Base-by-base conservation (phyloP, 768 basidiomycete species). In the Sporobolomyces phaffii region DNA sequence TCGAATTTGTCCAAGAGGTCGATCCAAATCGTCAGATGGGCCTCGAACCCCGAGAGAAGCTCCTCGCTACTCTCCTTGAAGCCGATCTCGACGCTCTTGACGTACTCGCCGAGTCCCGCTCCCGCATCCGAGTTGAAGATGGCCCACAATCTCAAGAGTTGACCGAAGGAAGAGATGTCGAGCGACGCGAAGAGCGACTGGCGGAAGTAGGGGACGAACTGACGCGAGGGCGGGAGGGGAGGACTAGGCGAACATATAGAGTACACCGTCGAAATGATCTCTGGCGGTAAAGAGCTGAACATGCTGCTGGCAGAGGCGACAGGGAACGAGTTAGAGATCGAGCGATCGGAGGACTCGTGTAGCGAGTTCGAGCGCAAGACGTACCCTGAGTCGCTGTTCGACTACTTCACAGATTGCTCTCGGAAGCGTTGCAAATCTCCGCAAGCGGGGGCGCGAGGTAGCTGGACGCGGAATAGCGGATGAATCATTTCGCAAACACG, bases 201-300 rank as follows among this genome's bases (percentile, higher is more conserved):
- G 28, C 68, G 63, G 24, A 50, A 59, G 50, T 62, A 53, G 14
- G 68, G 64, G 1, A 70, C 60, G 60, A 70, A 54, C 15, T 43
- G 34, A 20, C 45, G 60, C 7, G 51, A 65, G n/a, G 64, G 43
- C 3, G 63, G 41, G 0, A 36, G 24, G 2, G 61, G 61, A 20
- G 61, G 66, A 20, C 26, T 20, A 17, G 48, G 41, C 0, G 33
- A 14, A 34, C 62, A 41, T 13, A 43, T 4, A 6, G 15, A 0
- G 44, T 52, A 68, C 38, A 68, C 45, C 48, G 49, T 45, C 13
- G 50, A 28, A 28, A 62, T 33, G 50, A 68, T 59, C 50, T 68
- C 66, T 24, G 61, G 50, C 4, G 66, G 66, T 24, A 68, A 24
- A 9, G 22, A 29, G 15, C 44, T 36, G 24, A 68, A 38, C 5